Evolutionary conservation across 805 yeast genomes (phyloP), one percentile per base, ranked within the genome.

Genomic region (Ogataea ganodermae): DNA sequence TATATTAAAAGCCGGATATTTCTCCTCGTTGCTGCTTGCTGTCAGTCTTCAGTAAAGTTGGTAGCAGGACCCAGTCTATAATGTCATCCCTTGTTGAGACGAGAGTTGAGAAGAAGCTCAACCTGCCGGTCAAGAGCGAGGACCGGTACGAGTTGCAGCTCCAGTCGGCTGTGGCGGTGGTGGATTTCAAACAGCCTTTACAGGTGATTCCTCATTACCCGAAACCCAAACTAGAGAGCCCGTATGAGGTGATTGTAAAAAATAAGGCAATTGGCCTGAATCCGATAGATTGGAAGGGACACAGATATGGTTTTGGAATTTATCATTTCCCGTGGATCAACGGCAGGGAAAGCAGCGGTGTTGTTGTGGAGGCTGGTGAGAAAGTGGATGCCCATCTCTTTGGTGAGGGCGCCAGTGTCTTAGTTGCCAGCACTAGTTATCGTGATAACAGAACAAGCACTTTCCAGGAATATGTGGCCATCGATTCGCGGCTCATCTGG

Each of bases 201-300:
- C 36, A 35, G 7, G 35, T 61, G 2, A 48, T 53, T 26, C 20
- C 16, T 3, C 47, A 51, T 27, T 45, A 46, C 41, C 63, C 66
- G 13, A 12, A 39, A 61, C 30, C 67, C 61, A 2, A 52, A 50
- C 18, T 55, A 45, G 35, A 46, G 40, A 10, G 27, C n/a, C 52
- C 50, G 2, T 35, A 60, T 45, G 70, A 66, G 42, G 52, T 66
- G 23, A 50, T 66, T 31, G 57, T 66, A 3, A 38, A 46, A 14
- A 66, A 65, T 42, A 56, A 47, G 39, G 68, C 63, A 38, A 62
- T 74, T 37, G 80, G 79, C 0, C 53, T 75, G 33, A 75, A 75
- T 51, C 80, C 77, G 8, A 66, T 75, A 26, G 80, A 75, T 53
- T 75, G 80, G 80, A 75, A 75, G 55, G 73, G 75, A 6, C 71